Percentiles rank a stretch among this genome's conserved stretches.
phyloP scores from a whole-genome alignment of 495 filamentous ascomycete genomes.

The Pseudoneurospora amorphoporcata region DNA sequence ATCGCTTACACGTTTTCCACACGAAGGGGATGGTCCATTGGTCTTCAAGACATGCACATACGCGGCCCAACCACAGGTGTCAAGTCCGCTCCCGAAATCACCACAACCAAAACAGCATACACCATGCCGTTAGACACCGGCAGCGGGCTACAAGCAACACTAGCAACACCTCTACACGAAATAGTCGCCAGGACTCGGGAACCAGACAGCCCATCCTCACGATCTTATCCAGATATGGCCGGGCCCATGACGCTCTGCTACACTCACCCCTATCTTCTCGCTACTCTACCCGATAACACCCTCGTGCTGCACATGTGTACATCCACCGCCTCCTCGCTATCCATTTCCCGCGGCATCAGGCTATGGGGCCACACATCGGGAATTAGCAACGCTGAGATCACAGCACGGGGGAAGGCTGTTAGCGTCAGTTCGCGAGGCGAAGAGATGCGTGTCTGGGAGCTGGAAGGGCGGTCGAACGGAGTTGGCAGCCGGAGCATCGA shows the following conservation, averaged over 20 bases:
- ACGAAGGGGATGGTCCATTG: constrained; percentile 71
- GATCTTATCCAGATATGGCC: constrained; percentile 4
- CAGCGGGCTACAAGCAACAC: constrained; percentile 14
- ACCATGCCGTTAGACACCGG: constrained; percentile 21
- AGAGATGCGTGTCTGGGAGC: constrained; percentile 89
- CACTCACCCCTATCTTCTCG: constrained; percentile 83
- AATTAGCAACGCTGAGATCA: constrained; percentile 77
- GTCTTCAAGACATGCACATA: constrained; percentile 78
- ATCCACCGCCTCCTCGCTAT: constrained; percentile 55
- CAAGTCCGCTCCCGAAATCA: constrained; percentile 33
- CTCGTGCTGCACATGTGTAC: constrained; percentile 77
- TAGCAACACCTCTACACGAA: constrained; percentile 6
- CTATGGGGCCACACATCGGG: constrained; percentile 94
- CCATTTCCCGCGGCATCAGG: constrained; percentile 62
- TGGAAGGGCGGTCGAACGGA: constrained; percentile 57
- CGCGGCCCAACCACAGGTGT: constrained; percentile 12
- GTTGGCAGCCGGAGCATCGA: constrained; percentile 28
- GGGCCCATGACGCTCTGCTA: constrained; percentile 72
- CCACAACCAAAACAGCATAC: constrained; percentile 35
- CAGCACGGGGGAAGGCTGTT: constrained; percentile 78
- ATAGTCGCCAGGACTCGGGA: not conserved
- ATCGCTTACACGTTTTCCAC: constrained; percentile 75
- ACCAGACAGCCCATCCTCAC: not conserved
- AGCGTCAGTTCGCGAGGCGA: constrained; percentile 74
- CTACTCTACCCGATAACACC: constrained; percentile 85